Percentiles rank a stretch among this genome's conserved stretches.
Evolutionary conservation across 2,329 filamentous ascomycete genomes (phyloP).

Genomic region (Coniochaeta sp.): DNA sequence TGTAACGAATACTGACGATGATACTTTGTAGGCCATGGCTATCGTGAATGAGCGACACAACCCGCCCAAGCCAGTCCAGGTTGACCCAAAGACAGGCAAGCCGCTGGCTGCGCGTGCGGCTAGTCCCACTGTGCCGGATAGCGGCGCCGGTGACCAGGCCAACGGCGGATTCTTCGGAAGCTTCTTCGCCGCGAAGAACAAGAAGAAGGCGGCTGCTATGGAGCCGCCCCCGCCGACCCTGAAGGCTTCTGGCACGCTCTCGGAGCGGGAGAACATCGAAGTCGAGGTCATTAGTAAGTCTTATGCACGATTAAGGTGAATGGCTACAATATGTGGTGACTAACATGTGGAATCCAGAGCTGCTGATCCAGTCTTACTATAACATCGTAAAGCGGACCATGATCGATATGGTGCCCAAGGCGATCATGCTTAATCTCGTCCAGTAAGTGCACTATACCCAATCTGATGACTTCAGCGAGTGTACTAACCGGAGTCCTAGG

Average conservation of each 20-base stretch:
- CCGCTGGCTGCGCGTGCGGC: constrained; percentile 68
- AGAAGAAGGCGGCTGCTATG: constrained; percentile 99
- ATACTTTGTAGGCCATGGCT: constrained; percentile 64
- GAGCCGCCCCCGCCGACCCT: constrained; percentile 86
- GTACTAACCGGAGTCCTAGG: constrained; percentile 33
- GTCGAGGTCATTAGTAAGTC: constrained; percentile 97
- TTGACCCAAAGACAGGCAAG: constrained; percentile 98
- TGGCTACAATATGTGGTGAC: neutral
- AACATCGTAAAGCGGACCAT: constrained; percentile 97
- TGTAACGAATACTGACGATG: constrained; percentile 23
- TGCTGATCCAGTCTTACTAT: constrained; percentile 94
- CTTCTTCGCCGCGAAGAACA: constrained; percentile 99
- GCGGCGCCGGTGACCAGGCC: constrained; percentile 32
- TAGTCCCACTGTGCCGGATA: constrained; percentile 61
- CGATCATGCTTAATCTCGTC: constrained; percentile 95
- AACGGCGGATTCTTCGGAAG: constrained; percentile 91
- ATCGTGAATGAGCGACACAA: constrained; percentile 92
- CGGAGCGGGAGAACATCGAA: constrained; percentile 89
- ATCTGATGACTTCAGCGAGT: neutral
- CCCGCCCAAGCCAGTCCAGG: constrained; percentile 77
- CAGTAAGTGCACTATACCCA: constrained; percentile 54
- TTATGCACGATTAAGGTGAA: neutral
- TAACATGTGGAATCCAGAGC: constrained; percentile 48
- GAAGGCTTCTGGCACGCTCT: constrained; percentile 89
- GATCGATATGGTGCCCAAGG: constrained; percentile 99